Evolutionary conservation across 352 stramenopile genomes (phyloP).

Genomic region (Globisporangium spinosum): DNA sequence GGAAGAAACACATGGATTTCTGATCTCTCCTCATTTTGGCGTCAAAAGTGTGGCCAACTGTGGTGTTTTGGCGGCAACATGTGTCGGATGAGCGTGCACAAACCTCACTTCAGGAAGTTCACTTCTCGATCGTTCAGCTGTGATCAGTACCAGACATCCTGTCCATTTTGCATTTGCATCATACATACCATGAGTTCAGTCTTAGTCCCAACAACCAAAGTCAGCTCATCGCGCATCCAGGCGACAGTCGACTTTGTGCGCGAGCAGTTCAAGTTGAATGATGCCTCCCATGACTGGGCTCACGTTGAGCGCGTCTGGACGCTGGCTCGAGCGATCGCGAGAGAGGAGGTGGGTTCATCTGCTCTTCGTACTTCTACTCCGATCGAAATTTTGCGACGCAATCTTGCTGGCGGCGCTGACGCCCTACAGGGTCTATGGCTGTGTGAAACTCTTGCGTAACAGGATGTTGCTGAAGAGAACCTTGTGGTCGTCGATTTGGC

Average conservation of each 20-base stretch:
- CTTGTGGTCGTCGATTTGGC: slow-evolving; percentile 82
- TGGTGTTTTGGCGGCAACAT: too few species aligned
- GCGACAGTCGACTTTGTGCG: slow-evolving; percentile 4
- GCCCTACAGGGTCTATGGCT: not conserved
- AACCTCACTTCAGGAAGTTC: too few species aligned
- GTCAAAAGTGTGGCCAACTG: too few species aligned
- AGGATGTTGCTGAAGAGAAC: slow-evolving; percentile 49
- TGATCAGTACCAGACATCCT: too few species aligned
- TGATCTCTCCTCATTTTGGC: too few species aligned
- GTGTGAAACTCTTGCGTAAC: not conserved
- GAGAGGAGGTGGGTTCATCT: slow-evolving; percentile 52
- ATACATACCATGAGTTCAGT: not conserved
- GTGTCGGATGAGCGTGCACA: too few species aligned
- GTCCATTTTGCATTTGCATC: not conserved
- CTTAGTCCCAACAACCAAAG: too few species aligned
- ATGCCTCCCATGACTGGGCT: slow-evolving; percentile 83
- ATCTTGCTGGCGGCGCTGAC: too few species aligned
- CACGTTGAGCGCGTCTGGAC: slow-evolving; percentile 89
- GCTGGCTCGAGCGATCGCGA: slow-evolving; percentile 64
- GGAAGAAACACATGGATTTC: too few species aligned
- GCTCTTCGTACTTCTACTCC: not conserved
- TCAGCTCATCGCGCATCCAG: not conserved
- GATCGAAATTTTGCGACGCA: too few species aligned
- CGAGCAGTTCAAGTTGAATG: slow-evolving; percentile 31
- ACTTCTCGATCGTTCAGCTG: too few species aligned